These are phyloP conservation scores for Phytopythium chamaehyphon DNA, from an alignment of 352 stramenopile species.

Conservation along the genomic window DNA sequence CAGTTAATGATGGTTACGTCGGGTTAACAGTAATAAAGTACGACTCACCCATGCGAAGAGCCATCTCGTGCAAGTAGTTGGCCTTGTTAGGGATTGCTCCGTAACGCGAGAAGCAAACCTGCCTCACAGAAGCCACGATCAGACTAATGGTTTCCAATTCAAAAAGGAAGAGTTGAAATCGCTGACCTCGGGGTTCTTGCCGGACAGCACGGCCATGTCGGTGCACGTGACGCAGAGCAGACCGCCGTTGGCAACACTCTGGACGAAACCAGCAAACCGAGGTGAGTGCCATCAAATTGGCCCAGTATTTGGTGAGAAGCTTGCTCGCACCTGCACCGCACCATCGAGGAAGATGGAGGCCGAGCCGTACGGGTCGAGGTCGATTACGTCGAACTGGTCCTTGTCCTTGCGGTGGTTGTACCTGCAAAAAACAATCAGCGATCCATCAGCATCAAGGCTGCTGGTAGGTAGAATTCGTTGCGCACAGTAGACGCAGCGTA, in stretches of 20 bases:
- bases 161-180: neutral
- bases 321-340: slow-evolving; percentile 82
- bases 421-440: slow-evolving; percentile 4
- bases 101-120: slow-evolving; percentile 83
- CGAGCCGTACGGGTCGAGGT: slow-evolving; percentile 99
- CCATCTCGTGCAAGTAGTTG: slow-evolving; percentile 87
- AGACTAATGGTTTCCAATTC: neutral
- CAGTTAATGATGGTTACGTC: slow-evolving; percentile 3
- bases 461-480: neutral
- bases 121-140: neutral
- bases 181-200: slow-evolving; percentile 81
- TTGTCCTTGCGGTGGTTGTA: slow-evolving; percentile 76
- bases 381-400: slow-evolving; percentile 98
- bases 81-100: slow-evolving; percentile 83
- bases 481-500: slow-evolving; percentile 20
- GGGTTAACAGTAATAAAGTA: too few species aligned
- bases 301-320: neutral
- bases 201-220: slow-evolving; percentile 94
- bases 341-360: slow-evolving; percentile 98
- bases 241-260: slow-evolving; percentile 92
- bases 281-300: neutral
- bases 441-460: neutral
- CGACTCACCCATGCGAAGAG: slow-evolving; percentile 69
- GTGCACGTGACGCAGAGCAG: slow-evolving; percentile 99
- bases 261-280: neutral